Base-by-base conservation (phyloP, 768 basidiomycete species). In the Postia placenta region DNA sequence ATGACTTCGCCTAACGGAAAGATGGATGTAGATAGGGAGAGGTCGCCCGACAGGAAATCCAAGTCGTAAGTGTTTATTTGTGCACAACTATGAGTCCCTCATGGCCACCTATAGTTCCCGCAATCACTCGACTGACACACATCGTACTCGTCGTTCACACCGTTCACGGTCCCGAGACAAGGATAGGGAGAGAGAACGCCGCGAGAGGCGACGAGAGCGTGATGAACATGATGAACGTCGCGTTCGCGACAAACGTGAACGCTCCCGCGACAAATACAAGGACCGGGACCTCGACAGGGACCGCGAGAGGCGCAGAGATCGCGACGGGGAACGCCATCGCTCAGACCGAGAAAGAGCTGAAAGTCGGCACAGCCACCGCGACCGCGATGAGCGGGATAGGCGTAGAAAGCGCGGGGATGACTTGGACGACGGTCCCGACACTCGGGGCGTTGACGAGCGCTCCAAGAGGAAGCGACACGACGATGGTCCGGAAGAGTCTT, bases 61-160 rank as follows among this genome's bases (percentile, higher is more conserved):
- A 63, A 62, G 48, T 61, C 60, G 63, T 65, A 46, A 49, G 63
- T 52, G 76, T 20, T 5, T 20, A 11, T 44, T 26, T 15, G 20
- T 20, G 25, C 19, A n/a, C 23, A 19, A 25, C 15, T 45, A 42
- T 24, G 28, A 6, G 41, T 22, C 24, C 22, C 41, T 23, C 40
- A 14, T 54, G 44, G 35, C 48, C 51, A 19, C 20, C 15, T 24
- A 14, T 48, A 64, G 83, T 48, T 84, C 83, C 53, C 81, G 85
- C 57, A 84, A 84, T 62, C 79, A 80, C 64, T 88, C 87, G 2
- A 81, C 81, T 30, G 87, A 88, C 63, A 90, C 87, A 9, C 79
- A 81, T 56, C 80, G 78, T 38, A 88, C 86, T 19, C 76, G 73
- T 56, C 76, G 77, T 50, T 89, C 87, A 41, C 85, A 87, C 58